Evolutionary conservation across 2,329 filamentous ascomycete genomes (phyloP).

Genomic region (Ceratocystis papillata): DNA sequence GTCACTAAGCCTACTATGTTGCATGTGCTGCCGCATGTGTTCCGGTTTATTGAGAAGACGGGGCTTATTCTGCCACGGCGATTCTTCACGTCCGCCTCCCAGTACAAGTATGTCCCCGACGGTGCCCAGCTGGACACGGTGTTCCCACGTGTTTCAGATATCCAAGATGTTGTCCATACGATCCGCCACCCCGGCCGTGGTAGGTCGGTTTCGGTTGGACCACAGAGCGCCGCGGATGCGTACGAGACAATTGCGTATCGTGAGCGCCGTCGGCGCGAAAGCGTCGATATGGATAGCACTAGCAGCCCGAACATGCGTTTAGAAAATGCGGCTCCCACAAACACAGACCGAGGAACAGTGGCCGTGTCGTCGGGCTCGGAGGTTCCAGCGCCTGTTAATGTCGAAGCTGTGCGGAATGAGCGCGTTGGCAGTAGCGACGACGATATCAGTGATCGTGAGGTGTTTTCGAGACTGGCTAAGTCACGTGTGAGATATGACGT

Average conservation of each 20-base stretch:
- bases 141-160: conserved; percentile 77
- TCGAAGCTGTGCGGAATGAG: conserved; percentile 32
- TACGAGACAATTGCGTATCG: conserved; percentile 92
- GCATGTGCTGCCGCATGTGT: conserved; percentile 68
- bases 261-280: conserved; percentile 50
- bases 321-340: not conserved
- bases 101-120: conserved; percentile 73
- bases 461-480: conserved; percentile 74
- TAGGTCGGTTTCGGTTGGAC: conserved; percentile 78
- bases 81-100: conserved; percentile 81
- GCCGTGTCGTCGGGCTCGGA: conserved; percentile 7
- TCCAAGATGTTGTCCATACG: conserved; percentile 69
- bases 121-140: conserved; percentile 68
- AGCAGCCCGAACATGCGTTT: conserved; percentile 34
- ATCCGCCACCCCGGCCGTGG: conserved; percentile 66
- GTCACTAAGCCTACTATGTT: conserved; percentile 77
- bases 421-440: conserved; percentile 31
- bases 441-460: conserved; percentile 57
- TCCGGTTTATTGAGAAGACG: conserved; percentile 69
- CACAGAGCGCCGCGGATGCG: conserved; percentile 90
- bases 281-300: conserved; percentile 43
- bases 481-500: conserved; percentile 92
- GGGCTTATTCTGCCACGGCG: conserved; percentile 73
- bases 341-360: not conserved
- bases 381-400: conserved; percentile 7